Evolutionary conservation across 2,329 filamentous ascomycete species (phyloP), one percentile per base, ranked within the genome.

Genomic region (Cladosporium sp.): DNA sequence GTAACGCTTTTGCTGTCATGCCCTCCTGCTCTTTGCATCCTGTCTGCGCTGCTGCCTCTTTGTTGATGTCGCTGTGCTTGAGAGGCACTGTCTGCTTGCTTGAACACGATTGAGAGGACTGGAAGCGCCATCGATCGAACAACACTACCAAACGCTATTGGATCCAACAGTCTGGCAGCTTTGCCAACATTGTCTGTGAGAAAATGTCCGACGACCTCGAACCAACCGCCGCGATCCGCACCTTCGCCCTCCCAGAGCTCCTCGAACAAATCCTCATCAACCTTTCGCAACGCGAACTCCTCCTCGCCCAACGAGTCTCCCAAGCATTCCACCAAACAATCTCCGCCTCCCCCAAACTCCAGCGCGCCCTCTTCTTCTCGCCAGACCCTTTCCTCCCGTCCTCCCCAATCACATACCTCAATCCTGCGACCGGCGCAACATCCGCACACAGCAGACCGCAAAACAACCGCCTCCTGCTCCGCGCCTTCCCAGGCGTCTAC

Each of bases 261-360:
- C 74, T 79, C 62, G 77, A 79, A 69, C 58, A 73, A 46, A 73
- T 79, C 67, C 75, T 80, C 29, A 62, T 69, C 10, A 65, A 76
- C 21, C 74, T 80, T 2, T 67, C 67, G 33, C 69, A 66, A 6
- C 70, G 71, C 66, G 72, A 77, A 49, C 69, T 78, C 12, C 73
- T 78, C 29, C 70, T 78, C 26, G 67, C 66, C 8, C 77, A 78
- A 67, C 71, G 76, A 16, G 71, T 74, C 33, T 71, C 69, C 46
- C 69, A 61, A 28, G 65, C 64, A 56, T 78, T 77, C 69, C 70
- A 69, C 35, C 55, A 67, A 46, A 72, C 72, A 3, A 72, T 75
- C 55, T 64, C 66, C 60, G 66, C 70, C 61, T 75, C 73, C 53
- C 65, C 72, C 12, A 67, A 65, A 23, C 69, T 78, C 23, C 75